Base-by-base conservation (phyloP, 768 basidiomycete species). In the Suillus clintonianus region DNA sequence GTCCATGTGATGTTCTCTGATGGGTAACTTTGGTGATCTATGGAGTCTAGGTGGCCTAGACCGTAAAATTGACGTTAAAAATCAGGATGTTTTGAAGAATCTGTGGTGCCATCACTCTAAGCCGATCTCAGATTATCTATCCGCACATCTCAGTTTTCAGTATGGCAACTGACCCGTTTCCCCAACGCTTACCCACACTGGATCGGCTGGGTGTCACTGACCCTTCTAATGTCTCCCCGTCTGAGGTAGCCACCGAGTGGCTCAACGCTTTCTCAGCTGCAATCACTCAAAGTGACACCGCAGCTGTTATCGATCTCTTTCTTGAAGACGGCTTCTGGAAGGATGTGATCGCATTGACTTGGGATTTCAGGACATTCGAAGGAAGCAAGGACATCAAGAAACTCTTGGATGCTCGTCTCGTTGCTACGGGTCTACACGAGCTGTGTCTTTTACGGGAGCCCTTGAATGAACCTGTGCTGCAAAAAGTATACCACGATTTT, bases 301-400 rank as follows among this genome's bases (percentile, higher is more conserved):
- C 45, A 5, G 56, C 17, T n/a, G 67, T 71, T 57, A 60, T 71
- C 17, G 64, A 74, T 53, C 73, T 76, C 34, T 73, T 75, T 24
- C 68, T 75, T 5, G 73, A 69, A 5, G 65, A 74, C 9, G 74
- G 70, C 2, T 75, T 81, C 64, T 88, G 86, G 87, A 76, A 85
- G 30, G 87, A 88, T 65, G 72, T 79, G 19, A 71, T 86, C 11
- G 77, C 82, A 0, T 65, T 88, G 7, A 88, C 87, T 2, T 85
- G 82, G 81, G 81, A 85, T 68, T 83, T 88, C 63, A 79, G 84
- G 42, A 82, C 83, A 0, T 80, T 86, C 68, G 73, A 76, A 36
- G 82, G 80, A 9, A 71, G 66, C 11, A 68, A 72, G 17, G 71
- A 75, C 17, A 80, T 86, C 69, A 70, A 62, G 36, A 64, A 71